Conservation (phyloP, 2,329 filamentous ascomycete genomes). For the Raffaelea ambrosiae region DNA sequence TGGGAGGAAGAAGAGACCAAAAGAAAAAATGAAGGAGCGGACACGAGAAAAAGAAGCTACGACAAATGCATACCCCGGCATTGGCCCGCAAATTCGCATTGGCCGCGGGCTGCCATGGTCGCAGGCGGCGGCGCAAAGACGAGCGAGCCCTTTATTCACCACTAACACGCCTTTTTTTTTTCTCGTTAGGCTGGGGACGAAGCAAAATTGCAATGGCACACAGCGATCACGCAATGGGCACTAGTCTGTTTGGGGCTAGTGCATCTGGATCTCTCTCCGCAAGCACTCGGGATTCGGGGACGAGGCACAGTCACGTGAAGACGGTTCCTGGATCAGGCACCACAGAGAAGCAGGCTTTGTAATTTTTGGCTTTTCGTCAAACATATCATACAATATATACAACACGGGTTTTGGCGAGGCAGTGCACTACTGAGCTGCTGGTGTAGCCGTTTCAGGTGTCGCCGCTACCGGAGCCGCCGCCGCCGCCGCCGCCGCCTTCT, state of each 20-base stretch:
- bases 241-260: slow-evolving; percentile 4
- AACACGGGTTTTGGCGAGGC: not conserved
- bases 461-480: not conserved
- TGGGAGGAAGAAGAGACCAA: not conserved
- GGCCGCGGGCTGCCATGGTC: slow-evolving; percentile 5
- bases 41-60: not conserved
- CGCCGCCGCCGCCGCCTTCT: not conserved
- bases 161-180: not conserved
- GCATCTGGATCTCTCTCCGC: not conserved
- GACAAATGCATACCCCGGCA: not conserved
- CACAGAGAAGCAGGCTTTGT: not conserved
- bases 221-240: slow-evolving; percentile 16
- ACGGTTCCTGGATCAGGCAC: not conserved
- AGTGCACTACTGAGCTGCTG: not conserved
- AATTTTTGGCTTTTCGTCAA: too few relatives aligned
- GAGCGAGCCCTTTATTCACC: not conserved
- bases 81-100: not conserved
- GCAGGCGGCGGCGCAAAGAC: not conserved
- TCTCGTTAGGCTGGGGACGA: too few relatives aligned
- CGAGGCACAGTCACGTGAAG: slow-evolving; percentile 5
- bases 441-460: not conserved
- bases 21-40: not conserved
- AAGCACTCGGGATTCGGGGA: slow-evolving; percentile 1
- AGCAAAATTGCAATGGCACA: slow-evolving; percentile 1
- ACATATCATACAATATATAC: not conserved